Evolutionary conservation across 2,329 filamentous ascomycete species (phyloP).

Genomic region (Talaromyces albobiverticillius): DNA sequence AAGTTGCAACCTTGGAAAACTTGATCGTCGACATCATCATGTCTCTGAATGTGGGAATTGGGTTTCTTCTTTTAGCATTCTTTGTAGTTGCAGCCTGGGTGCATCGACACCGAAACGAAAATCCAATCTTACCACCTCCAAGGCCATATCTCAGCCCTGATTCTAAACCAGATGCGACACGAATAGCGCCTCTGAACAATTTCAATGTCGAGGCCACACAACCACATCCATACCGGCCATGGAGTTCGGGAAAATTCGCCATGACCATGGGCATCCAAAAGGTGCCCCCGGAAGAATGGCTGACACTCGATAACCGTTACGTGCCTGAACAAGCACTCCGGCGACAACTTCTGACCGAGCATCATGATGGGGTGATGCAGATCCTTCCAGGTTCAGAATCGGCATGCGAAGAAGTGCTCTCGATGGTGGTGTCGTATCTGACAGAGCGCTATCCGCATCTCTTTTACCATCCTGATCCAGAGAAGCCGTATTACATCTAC

Average conservation of each 20-base stretch:
- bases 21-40: neutral
- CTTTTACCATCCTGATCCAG: neutral
- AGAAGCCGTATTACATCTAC: neutral
- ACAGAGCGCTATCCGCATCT: neutral
- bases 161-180: neutral
- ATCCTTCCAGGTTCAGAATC: neutral
- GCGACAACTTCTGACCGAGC: neutral
- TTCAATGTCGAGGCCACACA: neutral
- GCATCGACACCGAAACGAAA: neutral
- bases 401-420: neutral
- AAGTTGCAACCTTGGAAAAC: no score
- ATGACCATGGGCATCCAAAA: neutral
- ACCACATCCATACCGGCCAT: neutral
- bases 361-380: neutral
- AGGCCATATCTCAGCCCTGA: neutral
- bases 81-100: neutral
- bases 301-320: neutral
- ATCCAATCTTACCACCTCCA: neutral
- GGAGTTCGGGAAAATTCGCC: neutral
- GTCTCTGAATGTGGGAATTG: neutral
- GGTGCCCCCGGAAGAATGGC: neutral
- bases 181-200: neutral
- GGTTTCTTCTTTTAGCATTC: neutral
- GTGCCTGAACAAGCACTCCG: neutral
- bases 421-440: neutral